Percentiles rank a stretch among this genome's conserved stretches.
Conservation (phyloP, 2,329 filamentous ascomycete genomes). For the Nothopassalora personata region DNA sequence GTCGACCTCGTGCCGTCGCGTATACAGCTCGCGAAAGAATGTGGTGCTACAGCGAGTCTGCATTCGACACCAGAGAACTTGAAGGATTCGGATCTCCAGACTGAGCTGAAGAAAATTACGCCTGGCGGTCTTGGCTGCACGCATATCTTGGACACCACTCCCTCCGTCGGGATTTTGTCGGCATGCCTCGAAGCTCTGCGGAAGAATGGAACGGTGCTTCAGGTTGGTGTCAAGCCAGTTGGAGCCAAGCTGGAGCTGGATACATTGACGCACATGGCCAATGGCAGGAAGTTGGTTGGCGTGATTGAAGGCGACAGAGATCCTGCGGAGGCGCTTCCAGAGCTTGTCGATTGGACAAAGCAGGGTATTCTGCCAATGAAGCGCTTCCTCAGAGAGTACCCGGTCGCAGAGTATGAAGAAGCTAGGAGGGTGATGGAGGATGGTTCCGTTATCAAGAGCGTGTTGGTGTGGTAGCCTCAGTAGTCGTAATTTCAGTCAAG, state of each 20-base stretch:
- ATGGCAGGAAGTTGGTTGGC: slow-evolving; percentile 43
- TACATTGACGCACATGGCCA: slow-evolving; percentile 41
- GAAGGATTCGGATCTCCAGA: slow-evolving; percentile 1
- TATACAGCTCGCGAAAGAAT: slow-evolving; percentile 39
- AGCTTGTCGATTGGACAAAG: slow-evolving; percentile 42
- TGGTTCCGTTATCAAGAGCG: slow-evolving; percentile 36
- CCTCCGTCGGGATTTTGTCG: slow-evolving; percentile 35
- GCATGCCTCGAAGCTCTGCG: slow-evolving; percentile 39
- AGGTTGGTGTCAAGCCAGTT: slow-evolving; percentile 43
- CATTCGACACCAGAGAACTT: slow-evolving; percentile 12
- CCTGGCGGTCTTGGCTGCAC: slow-evolving; percentile 35
- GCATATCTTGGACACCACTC: slow-evolving; percentile 46
- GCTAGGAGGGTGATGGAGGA: slow-evolving; percentile 35
- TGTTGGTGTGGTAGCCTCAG: slow-evolving; percentile 34
- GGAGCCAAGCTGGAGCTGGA: slow-evolving; percentile 32
- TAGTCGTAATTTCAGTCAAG: neutral
- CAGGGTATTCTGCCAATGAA: slow-evolving; percentile 41
- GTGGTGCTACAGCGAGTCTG: slow-evolving; percentile 39
- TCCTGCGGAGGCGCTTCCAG: slow-evolving; percentile 37
- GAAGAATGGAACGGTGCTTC: slow-evolving; percentile 43
- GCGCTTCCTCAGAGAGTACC: slow-evolving; percentile 38
- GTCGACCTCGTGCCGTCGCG: slow-evolving; percentile 42
- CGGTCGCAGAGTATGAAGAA: slow-evolving; percentile 33
- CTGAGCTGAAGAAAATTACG: slow-evolving; percentile 16
- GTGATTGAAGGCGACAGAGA: slow-evolving; percentile 42